Evolutionary conservation across 2,329 filamentous ascomycete genomes (phyloP).

Genomic region (Sclerotinia borealis): DNA sequence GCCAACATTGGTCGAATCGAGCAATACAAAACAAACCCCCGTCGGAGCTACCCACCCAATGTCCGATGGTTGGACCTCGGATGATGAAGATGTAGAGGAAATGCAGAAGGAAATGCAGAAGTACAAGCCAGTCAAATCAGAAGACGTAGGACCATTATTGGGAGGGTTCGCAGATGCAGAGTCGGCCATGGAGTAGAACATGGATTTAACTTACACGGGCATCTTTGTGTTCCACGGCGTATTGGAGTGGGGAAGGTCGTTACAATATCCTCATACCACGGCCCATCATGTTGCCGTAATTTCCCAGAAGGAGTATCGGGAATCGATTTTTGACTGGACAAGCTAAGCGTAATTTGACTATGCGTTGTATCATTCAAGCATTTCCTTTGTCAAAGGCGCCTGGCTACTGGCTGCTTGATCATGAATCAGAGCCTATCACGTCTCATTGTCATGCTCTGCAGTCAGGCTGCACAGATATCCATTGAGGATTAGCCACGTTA

Average conservation of each 20-base stretch:
- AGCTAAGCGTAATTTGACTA: constrained; percentile 32
- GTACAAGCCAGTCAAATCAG: constrained; percentile 30
- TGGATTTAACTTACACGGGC: constrained; percentile 20
- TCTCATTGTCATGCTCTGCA: constrained; percentile 27
- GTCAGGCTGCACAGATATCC: constrained; percentile 30
- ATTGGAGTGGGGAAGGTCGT: constrained; percentile 25
- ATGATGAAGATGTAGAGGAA: constrained; percentile 31
- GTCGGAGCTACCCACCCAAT: constrained; percentile 23
- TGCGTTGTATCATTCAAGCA: constrained; percentile 34
- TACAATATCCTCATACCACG: constrained; percentile 27
- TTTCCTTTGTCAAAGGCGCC: constrained; percentile 31
- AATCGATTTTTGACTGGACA: constrained; percentile 31
- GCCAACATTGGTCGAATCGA: constrained; percentile 42
- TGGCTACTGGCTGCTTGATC: constrained; percentile 30
- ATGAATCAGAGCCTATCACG: constrained; percentile 30
- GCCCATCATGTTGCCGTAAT: constrained; percentile 22
- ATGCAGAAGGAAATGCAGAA: constrained; percentile 29
- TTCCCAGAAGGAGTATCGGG: constrained; percentile 23
- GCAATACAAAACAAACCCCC: constrained; percentile 27
- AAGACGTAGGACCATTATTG: constrained; percentile 31
- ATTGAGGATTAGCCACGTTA: constrained; percentile 32
- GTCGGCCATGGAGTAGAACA: constrained; percentile 27
- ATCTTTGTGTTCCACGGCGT: constrained; percentile 28
- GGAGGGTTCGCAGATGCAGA: constrained; percentile 33
- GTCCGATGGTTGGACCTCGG: constrained; percentile 41